Evolutionary conservation across 1,284 basidiomycete species (phyloP).

Genomic region (Ustilago xerochloae): DNA sequence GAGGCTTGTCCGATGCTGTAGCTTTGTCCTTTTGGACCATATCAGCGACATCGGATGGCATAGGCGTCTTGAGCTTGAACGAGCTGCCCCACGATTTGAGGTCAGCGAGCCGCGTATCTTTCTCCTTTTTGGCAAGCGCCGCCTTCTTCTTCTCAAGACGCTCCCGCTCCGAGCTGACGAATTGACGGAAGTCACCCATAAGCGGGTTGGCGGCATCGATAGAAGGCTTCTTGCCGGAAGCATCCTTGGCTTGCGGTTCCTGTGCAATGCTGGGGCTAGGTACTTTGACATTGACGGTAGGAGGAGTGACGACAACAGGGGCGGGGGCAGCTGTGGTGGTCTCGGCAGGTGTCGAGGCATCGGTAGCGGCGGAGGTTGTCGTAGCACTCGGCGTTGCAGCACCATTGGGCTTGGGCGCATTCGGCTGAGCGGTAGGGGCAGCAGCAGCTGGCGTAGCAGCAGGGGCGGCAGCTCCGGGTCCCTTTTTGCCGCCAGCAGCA

Average conservation of each 20-base stretch:
- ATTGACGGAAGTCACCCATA: slow-evolving; percentile 63
- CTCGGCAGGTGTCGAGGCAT: slow-evolving; percentile 5
- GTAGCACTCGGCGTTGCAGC: slow-evolving; percentile 52
- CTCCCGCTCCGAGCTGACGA: slow-evolving; percentile 64
- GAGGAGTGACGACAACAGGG: slow-evolving; percentile 16
- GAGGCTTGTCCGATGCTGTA: slow-evolving; percentile 55
- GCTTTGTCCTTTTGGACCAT: slow-evolving; percentile 68
- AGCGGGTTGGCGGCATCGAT: slow-evolving; percentile 48
- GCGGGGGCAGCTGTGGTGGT: slow-evolving; percentile 13
- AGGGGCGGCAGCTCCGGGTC: slow-evolving; percentile 34
- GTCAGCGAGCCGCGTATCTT: slow-evolving; percentile 90
- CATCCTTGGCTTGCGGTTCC: slow-evolving; percentile 14
- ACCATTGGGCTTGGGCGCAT: slow-evolving; percentile 20
- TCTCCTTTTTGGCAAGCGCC: slow-evolving; percentile 87
- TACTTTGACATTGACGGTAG: slow-evolving; percentile 48
- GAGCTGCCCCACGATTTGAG: slow-evolving; percentile 88
- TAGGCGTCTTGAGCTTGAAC: slow-evolving; percentile 96
- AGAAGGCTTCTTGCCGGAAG: slow-evolving; percentile 30
- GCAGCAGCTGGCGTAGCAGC: slow-evolving; percentile 3
- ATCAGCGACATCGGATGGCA: slow-evolving; percentile 91
- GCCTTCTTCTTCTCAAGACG: slow-evolving; percentile 83
- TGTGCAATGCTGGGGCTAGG: slow-evolving; percentile 44
- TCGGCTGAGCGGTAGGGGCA: not conserved
- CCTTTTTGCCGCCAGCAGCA: slow-evolving; percentile 46
- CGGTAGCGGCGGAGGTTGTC: slow-evolving; percentile 21